A percentile compares a stretch with the other conserved stretches of the same genome.
Evolutionary conservation across 2,329 filamentous ascomycete species (phyloP).

Genomic region (Sordariomycetes sp.): DNA sequence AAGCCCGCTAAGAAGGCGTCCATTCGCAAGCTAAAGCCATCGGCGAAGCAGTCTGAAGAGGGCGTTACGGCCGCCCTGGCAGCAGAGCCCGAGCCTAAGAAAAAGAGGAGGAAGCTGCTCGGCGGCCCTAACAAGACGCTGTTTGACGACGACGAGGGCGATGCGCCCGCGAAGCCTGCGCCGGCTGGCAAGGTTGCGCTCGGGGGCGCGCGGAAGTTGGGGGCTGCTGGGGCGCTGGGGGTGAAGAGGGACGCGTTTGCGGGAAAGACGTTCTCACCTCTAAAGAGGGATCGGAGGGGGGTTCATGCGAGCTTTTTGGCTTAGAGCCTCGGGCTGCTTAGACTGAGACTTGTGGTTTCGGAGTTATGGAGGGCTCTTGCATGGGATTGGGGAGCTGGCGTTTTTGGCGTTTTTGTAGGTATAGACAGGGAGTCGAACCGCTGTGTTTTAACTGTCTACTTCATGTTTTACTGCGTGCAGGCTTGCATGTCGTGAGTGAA

Average conservation of each 20-base stretch:
- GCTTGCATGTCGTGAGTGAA: no score
- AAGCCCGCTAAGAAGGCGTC: not conserved
- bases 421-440: not conserved
- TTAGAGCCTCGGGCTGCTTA: conserved; percentile 11
- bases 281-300: conserved; percentile 57
- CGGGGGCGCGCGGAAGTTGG: conserved; percentile 5
- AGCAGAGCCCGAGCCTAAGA: conserved; percentile 29
- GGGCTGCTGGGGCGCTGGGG: conserved; percentile 12
- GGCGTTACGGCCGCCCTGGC: not conserved
- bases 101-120: conserved; percentile 63
- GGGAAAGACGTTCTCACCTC: conserved; percentile 44
- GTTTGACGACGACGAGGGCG: conserved; percentile 54
- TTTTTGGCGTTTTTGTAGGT: not conserved
- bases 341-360: not conserved
- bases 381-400: not conserved
- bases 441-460: not conserved
- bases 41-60: not conserved
- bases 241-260: conserved; percentile 5
- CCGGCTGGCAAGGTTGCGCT: conserved; percentile 8
- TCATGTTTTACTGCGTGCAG: not conserved
- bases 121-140: conserved; percentile 49
- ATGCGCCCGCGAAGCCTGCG: conserved; percentile 13
- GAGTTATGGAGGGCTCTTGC: not conserved
- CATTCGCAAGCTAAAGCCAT: not conserved
- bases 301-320: conserved; percentile 47